Conservation (phyloP, 495 filamentous ascomycete genomes). For the Penicillium tannophilum region DNA sequence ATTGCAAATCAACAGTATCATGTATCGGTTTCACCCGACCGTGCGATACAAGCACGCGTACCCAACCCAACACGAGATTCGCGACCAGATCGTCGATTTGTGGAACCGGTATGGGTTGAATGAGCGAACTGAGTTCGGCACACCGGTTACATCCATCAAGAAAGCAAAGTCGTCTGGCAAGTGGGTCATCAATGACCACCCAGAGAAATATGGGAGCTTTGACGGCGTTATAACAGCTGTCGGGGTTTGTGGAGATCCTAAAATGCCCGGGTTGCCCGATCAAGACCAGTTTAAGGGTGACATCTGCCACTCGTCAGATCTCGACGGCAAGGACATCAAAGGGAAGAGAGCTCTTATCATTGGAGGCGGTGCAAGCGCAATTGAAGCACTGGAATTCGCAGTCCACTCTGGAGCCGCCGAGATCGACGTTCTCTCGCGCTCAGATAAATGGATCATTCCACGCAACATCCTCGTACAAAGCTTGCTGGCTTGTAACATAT, state of each 20-base stretch:
- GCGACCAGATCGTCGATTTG: constrained; percentile 66
- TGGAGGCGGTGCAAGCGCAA: constrained; percentile 78
- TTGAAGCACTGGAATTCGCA: constrained; percentile 83
- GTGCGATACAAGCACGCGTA: constrained; percentile 74
- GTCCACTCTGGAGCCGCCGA: constrained; percentile 63
- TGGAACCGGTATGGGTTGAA: constrained; percentile 79
- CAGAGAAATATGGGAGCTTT: constrained; percentile 65
- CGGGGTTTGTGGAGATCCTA: constrained; percentile 77
- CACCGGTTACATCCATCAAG: constrained; percentile 65
- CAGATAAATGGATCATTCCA: constrained; percentile 89
- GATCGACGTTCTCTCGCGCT: constrained; percentile 73
- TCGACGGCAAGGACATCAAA: constrained; percentile 69
- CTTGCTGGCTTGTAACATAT: constrained; percentile 74
- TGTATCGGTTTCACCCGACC: constrained; percentile 88
- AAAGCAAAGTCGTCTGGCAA: constrained; percentile 60
- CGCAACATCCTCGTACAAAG: constrained; percentile 74
- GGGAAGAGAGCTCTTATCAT: constrained; percentile 75
- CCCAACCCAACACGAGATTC: constrained; percentile 71
- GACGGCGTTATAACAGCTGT: constrained; percentile 77
- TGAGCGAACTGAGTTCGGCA: constrained; percentile 69
- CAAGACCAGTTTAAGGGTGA: constrained; percentile 67
- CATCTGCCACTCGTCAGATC: constrained; percentile 71
- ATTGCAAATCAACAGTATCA: constrained; percentile 80
- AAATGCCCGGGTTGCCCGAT: constrained; percentile 66
- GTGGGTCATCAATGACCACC: constrained; percentile 83